phyloP scores from a whole-genome alignment of 1,284 basidiomycete genomes.

The Ustilago shanxiensis region DNA sequence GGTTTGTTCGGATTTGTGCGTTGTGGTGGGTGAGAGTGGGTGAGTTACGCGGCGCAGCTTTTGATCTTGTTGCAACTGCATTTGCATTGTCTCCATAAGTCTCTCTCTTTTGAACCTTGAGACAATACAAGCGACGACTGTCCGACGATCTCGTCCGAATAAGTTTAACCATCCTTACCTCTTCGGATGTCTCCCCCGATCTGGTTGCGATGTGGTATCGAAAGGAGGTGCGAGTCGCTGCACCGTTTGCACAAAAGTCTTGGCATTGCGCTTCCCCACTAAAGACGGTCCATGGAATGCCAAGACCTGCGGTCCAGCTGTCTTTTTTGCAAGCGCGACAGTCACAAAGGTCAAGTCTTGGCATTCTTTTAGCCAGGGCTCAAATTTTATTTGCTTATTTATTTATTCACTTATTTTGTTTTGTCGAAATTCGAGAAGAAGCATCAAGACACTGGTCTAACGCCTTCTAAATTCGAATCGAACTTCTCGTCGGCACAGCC shows the following conservation, averaged over 20 bases:
- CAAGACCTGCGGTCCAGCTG: slow-evolving; percentile 38
- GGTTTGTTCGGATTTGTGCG: too few relatives aligned
- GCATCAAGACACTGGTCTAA: too few relatives aligned
- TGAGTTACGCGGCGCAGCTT: too few relatives aligned
- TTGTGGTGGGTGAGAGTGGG: not conserved
- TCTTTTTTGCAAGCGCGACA: not conserved
- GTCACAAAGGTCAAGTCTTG: slow-evolving; percentile 11
- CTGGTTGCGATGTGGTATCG: not conserved
- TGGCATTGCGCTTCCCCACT: slow-evolving; percentile 21
- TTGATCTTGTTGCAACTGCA: not conserved
- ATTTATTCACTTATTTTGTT: not conserved
- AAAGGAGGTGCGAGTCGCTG: slow-evolving; percentile 2
- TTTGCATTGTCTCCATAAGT: too few relatives aligned
- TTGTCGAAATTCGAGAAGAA: too few relatives aligned
- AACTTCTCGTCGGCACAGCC: not conserved
- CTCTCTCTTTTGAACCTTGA: too few relatives aligned
- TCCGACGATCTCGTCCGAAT: not conserved
- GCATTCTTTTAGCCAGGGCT: slow-evolving; percentile 6
- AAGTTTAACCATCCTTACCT: not conserved
- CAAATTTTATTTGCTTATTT: not conserved
- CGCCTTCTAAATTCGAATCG: too few relatives aligned
- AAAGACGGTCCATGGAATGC: slow-evolving; percentile 14
- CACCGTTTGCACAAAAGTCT: slow-evolving; percentile 28
- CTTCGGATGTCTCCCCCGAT: not conserved
- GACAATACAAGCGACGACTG: too few relatives aligned